These are phyloP conservation scores for Chenopodium berlandieri DNA, from an alignment of 148 eudicot genomes.

Conservation along the genomic window DNA sequence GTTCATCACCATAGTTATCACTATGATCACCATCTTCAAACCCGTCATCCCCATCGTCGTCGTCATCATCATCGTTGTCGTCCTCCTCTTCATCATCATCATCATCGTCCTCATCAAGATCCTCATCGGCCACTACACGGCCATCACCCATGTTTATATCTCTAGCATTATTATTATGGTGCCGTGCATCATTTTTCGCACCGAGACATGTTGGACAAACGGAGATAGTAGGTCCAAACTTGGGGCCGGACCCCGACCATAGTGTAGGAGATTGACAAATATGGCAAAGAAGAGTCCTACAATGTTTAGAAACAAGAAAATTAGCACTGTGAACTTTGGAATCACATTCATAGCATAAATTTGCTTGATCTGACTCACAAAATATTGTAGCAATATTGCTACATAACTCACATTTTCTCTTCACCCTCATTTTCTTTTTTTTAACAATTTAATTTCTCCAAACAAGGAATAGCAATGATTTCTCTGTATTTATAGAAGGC, in stretches of 20 bases:
- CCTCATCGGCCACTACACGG: neutral
- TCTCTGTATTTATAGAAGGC: no score
- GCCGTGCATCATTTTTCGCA: neutral
- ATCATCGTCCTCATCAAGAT: neutral
- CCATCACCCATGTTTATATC: neutral
- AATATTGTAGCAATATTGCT: conserved; percentile 21
- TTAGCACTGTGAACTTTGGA: conserved; percentile 30
- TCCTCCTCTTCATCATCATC: neutral
- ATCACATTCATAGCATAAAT: conserved; percentile 27
- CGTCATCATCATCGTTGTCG: neutral
- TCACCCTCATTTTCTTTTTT: conserved; percentile 13
- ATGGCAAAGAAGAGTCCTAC: conserved; percentile 23
- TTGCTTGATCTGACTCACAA: conserved; percentile 33
- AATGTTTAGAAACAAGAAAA: conserved; percentile 30
- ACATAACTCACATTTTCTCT: conserved; percentile 30
- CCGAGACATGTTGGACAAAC: conserved; percentile 26
- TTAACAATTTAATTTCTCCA: neutral
- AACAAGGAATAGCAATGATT: neutral
- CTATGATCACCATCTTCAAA: conserved; percentile 4
- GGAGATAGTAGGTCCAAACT: conserved; percentile 24
- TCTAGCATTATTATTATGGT: neutral
- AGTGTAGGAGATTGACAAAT: conserved; percentile 28
- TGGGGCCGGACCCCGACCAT: conserved; percentile 27
- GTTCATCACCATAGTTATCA: neutral
- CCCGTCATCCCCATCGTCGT: conserved; percentile 2